Conservation (phyloP, 2,329 filamentous ascomycete genomes). For the Trematosphaeria pertusa region DNA sequence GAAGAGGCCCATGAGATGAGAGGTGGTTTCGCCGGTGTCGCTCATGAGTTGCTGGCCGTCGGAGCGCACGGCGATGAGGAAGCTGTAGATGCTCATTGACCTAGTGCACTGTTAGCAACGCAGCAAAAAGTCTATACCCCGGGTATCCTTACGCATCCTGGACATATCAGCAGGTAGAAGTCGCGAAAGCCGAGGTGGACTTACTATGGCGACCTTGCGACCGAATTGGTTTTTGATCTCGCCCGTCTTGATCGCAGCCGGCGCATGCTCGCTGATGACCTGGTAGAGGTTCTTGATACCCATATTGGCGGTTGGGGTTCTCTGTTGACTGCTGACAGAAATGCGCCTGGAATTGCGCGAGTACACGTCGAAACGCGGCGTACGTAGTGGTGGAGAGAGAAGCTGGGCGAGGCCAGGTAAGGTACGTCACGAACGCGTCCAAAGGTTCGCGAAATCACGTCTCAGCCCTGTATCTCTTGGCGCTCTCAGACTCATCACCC, state of each 20-base stretch:
- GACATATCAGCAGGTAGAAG: too few relatives aligned
- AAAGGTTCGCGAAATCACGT: constrained; percentile 39
- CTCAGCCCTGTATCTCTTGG: constrained; percentile 32
- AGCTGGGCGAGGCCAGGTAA: constrained; percentile 24
- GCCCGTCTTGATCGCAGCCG: constrained; percentile 93
- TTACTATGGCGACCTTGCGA: constrained; percentile 94
- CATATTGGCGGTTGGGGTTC: too few relatives aligned
- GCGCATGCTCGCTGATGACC: constrained; percentile 76
- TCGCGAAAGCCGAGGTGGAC: too few relatives aligned
- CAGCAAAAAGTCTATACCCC: too few relatives aligned
- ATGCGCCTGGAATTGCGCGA: too few relatives aligned
- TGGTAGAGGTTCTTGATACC: constrained; percentile 55
- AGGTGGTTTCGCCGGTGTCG: constrained; percentile 94
- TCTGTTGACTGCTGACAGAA: too few relatives aligned
- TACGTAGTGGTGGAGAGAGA: too few relatives aligned
- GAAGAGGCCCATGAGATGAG: constrained; percentile 99
- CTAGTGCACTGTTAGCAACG: constrained; percentile 53
- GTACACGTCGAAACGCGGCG: too few relatives aligned
- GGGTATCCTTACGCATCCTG: constrained; percentile 58
- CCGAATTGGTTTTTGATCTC: constrained; percentile 99
- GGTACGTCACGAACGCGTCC: constrained; percentile 39
- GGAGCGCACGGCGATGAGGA: constrained; percentile 95
- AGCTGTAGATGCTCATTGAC: constrained; percentile 99
- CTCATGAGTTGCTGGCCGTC: constrained; percentile 96
- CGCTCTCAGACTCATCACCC: too few relatives aligned